These are phyloP conservation scores for Xylariaceae sp. DNA, from an alignment of 2,329 filamentous ascomycete species.

Conservation along the genomic window DNA sequence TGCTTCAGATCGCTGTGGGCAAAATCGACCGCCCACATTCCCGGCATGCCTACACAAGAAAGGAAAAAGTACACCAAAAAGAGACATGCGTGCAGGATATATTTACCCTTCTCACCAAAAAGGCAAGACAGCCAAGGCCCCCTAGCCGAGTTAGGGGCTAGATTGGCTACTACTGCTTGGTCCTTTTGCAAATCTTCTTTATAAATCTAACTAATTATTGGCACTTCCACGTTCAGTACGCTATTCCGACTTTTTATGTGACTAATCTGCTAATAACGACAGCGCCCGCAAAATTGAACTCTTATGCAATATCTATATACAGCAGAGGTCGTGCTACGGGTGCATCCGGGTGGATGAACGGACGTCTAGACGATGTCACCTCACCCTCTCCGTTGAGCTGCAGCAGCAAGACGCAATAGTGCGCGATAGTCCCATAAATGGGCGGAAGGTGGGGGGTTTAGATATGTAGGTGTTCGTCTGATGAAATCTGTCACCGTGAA, in stretches of 20 bases:
- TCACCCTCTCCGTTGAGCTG: constrained; percentile 4
- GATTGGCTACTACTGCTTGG: constrained; percentile 19
- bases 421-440: constrained; percentile 3
- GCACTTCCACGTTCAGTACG: too few species aligned
- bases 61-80: too few species aligned
- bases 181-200: constrained; percentile 16
- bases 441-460: constrained; percentile 6
- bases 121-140: too few species aligned
- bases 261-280: constrained; percentile 4
- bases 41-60: too few species aligned
- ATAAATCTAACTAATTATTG: too few species aligned
- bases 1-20: too few species aligned
- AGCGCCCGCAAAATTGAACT: constrained; percentile 4
- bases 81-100: too few species aligned
- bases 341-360: constrained; percentile 9
- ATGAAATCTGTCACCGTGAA: constrained; percentile 20
- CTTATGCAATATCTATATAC: constrained; percentile 12
- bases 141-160: too few species aligned
- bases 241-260: neutral
- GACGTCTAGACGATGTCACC: constrained; percentile 8
- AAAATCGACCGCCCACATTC: too few species aligned
- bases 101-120: too few species aligned
- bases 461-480: neutral
- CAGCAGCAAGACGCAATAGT: neutral
- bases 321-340: neutral